phyloP scores from a whole-genome alignment of 2,329 filamentous ascomycete species.

The Thermoascus crustaceus region DNA sequence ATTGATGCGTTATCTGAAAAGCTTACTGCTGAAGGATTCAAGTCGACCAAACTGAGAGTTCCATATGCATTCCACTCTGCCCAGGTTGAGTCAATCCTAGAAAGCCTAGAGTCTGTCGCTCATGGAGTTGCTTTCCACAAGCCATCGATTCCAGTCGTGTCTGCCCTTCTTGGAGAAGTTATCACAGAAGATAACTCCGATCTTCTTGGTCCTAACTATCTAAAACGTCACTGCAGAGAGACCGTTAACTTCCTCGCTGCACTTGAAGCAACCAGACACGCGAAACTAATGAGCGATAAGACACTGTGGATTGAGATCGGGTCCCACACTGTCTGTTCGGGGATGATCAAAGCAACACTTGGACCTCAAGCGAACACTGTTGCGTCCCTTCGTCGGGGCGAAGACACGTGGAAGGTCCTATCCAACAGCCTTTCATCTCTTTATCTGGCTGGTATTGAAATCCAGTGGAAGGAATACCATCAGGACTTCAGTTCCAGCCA shows the following conservation, averaged over 20 bases:
- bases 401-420: conserved; percentile 37
- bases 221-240: conserved; percentile 35
- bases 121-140: conserved; percentile 31
- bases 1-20: conserved; percentile 31
- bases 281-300: conserved; percentile 22
- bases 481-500: conserved; percentile 28
- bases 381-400: conserved; percentile 34
- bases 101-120: conserved; percentile 30
- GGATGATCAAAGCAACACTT: conserved; percentile 35
- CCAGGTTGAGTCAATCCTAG: conserved; percentile 40
- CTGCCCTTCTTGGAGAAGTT: conserved; percentile 37
- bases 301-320: conserved; percentile 40
- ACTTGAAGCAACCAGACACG: conserved; percentile 30
- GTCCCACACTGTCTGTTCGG: conserved; percentile 40
- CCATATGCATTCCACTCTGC: conserved; percentile 42
- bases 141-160: conserved; percentile 38
- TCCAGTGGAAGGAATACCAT: conserved; percentile 38
- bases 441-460: conserved; percentile 31
- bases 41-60: conserved; percentile 35
- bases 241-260: conserved; percentile 40
- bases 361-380: conserved; percentile 20
- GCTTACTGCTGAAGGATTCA: conserved; percentile 28
- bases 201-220: conserved; percentile 31
- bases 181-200: conserved; percentile 26
- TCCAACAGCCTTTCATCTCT: conserved; percentile 27